Base-by-base conservation (phyloP, 2,329 filamentous ascomycete species). In the Microcyclospora pomicola region DNA sequence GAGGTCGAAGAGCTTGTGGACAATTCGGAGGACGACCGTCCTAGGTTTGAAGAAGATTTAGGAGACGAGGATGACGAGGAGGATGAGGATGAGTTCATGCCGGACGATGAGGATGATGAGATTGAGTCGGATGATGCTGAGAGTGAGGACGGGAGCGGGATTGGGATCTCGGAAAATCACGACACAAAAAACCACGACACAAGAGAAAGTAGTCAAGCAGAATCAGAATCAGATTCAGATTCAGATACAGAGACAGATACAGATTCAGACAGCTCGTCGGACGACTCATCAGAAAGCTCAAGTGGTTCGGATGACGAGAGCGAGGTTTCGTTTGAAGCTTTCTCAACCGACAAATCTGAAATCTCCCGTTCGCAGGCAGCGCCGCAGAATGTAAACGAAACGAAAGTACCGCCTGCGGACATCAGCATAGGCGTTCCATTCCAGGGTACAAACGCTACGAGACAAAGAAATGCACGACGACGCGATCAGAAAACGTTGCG, bases 401-500 rank as follows among this genome's bases (percentile, higher is more conserved):
- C 38, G 11, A 40, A 16, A 11, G 31, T 19, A 2, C 32, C 28
- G 19, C 29, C 15, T n/a, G 11, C 5, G 19, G 19, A 29, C 4
- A 10, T 12, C 9, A n/a, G 33, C 14, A 9, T 4, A n/a, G 30
- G 30, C 9, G 9, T 44, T 19, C 50, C 72, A 32, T 65, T 66
- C 4, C 37, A 64, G 42, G 76, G 77, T 12, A 64, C 62, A 27
- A 46, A 51, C 15, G 48, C 53, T 13, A 81, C 77, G 0, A 66
- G 67, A 36, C 59, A 59, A 15, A 69, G 74, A 42, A 81, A 81
- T 45, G 50, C 59, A 24, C 65, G 77, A 30, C 65, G 66, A 31
- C 68, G 67, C 39, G 57, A 68, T 37, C 56, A 62, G 30, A 67
- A 67, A 40, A 60, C 61, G 40, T 58, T 80, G 9, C 57, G 59